Evolutionary conservation across 495 filamentous ascomycete species (phyloP), one percentile per base, ranked within the genome.

Genomic region (Annulohypoxylon nitens): DNA sequence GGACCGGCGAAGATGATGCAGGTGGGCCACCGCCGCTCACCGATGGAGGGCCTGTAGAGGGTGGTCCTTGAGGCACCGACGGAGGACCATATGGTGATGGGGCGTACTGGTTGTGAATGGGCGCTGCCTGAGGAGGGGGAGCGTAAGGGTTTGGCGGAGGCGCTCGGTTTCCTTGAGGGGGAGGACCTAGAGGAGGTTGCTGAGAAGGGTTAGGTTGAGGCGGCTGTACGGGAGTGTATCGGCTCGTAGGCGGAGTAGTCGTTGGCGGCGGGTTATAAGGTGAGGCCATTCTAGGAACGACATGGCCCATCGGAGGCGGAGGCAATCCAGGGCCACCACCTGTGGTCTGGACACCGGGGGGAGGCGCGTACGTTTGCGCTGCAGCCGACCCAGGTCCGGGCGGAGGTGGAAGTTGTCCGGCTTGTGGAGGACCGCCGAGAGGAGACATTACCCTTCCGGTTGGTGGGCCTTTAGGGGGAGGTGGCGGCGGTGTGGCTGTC

Each of bases 231-330:
- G 96, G 96, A 12, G 96, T 91, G 82, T 98, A 98, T 70, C 95
- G 87, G 81, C 91, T 96, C 12, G 90, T 89, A 30, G 92, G 89
- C 9, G 94, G 90, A 3, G 90, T 84, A n/a, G 86, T 88, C 59
- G 89, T 81, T 6, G 93, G 93, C 61, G 94, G 93, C 51, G 91
- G 88, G 75, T 97, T 95, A 81, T 98, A 98, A 45, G 94, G 94
- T 16, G 95, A 97, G 4, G 93, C 86, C 12, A 93, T 93, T 45
- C 94, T 88, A 34, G 90, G 87, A 60, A 93, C 86, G 6, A 88
- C 84, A 30, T 83, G 85, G 53, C 86, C 85, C 23, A 79, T 77
- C 34, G 85, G 78, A 33, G 86, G 82, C 59, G 80, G 57, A 67
- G 86, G 84, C 25, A 80, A 11, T 14, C 75, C 75, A 36, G 77